These are phyloP conservation scores for Xylariaceae sp. DNA, from an alignment of 2,329 filamentous ascomycete genomes.

Conservation along the genomic window DNA sequence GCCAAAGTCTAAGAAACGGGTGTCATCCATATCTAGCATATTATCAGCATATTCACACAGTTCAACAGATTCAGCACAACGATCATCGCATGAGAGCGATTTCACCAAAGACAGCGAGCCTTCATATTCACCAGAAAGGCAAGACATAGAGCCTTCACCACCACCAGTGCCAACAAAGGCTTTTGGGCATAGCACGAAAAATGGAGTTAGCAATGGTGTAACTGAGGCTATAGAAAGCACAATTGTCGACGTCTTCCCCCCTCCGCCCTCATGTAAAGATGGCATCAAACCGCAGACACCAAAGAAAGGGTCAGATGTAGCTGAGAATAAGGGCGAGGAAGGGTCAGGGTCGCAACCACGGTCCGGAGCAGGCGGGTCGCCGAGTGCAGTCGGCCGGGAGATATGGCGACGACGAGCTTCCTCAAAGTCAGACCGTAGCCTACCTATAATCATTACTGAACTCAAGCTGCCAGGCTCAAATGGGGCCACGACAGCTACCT, in stretches of 20 bases:
- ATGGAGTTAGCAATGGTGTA: constrained; percentile 22
- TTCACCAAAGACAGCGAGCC: constrained; percentile 35
- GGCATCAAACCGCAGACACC: constrained; percentile 21
- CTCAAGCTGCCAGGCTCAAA: constrained; percentile 47
- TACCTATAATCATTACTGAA: constrained; percentile 45
- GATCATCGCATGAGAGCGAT: constrained; percentile 38
- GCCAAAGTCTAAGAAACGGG: constrained; percentile 35
- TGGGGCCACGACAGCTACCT: constrained; percentile 41
- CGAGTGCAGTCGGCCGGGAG: constrained; percentile 25
- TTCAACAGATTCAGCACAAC: constrained; percentile 41
- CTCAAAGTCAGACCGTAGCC: constrained; percentile 43
- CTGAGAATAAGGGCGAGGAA: constrained; percentile 5
- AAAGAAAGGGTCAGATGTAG: constrained; percentile 10
- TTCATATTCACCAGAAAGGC: constrained; percentile 31
- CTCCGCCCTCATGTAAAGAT: constrained; percentile 31
- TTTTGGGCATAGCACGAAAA: constrained; percentile 23
- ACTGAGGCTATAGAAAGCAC: constrained; percentile 18
- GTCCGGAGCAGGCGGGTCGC: constrained; percentile 20
- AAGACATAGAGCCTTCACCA: constrained; percentile 17
- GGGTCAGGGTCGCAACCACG: constrained; percentile 18
- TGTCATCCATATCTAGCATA: constrained; percentile 50
- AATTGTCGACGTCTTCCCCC: constrained; percentile 25
- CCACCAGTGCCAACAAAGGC: constrained; percentile 20
- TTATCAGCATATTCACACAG: constrained; percentile 52
- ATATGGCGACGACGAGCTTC: constrained; percentile 50